Evolutionary conservation across 192 early-diverging fungal genomes (phyloP).

Genomic region (Podila clonocystis): DNA sequence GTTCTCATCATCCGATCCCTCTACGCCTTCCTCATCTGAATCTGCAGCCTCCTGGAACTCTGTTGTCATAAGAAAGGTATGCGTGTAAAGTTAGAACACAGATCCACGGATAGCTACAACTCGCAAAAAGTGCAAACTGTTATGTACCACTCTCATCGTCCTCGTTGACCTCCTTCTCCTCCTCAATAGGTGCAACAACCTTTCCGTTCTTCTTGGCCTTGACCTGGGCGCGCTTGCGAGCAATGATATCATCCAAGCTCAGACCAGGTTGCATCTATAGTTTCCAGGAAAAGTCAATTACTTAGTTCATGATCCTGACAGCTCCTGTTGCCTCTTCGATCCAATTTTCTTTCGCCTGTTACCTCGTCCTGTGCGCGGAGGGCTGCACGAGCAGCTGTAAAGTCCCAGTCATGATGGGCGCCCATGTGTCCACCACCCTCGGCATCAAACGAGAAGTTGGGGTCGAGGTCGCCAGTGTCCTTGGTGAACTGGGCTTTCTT

Average conservation of each 20-base stretch:
- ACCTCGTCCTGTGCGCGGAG: conserved; percentile 69
- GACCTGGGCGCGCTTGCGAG: conserved; percentile 33
- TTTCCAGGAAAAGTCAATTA: no score
- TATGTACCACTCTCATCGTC: conserved; percentile 50
- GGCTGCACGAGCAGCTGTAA: conserved; percentile 78
- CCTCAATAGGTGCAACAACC: conserved; percentile 39
- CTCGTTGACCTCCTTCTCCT: conserved; percentile 38
- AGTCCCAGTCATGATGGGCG: conserved; percentile 80
- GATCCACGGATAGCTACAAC: neutral
- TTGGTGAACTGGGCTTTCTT: conserved; percentile 38
- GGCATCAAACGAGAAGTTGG: conserved; percentile 81
- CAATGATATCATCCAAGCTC: conserved; percentile 47
- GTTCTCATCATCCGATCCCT: conserved; percentile 12
- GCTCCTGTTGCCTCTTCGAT: neutral
- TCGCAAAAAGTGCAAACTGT: neutral
- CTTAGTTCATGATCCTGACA: no score
- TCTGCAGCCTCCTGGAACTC: conserved; percentile 43
- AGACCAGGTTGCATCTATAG: conserved; percentile 42
- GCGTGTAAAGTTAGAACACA: neutral
- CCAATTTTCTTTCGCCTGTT: conserved; percentile 15
- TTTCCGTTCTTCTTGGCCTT: conserved; percentile 55
- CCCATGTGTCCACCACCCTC: conserved; percentile 73
- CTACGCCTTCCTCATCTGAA: conserved; percentile 42
- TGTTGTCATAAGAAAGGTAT: conserved; percentile 4
- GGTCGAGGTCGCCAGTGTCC: conserved; percentile 67